phyloP scores from a whole-genome alignment of 2,329 filamentous ascomycete species.

The Xylaria sp. region DNA sequence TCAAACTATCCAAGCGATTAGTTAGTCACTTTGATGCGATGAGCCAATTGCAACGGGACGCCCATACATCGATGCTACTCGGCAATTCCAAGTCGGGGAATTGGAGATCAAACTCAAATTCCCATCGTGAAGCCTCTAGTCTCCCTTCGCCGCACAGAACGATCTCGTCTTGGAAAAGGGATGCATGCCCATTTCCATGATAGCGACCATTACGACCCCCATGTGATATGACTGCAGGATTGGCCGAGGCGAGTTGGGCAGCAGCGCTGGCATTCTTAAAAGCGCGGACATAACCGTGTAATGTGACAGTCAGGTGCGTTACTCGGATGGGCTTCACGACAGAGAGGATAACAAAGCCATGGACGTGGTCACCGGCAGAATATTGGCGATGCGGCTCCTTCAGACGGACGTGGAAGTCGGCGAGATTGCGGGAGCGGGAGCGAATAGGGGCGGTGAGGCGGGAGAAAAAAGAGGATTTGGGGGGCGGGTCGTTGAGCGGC shows the following conservation, averaged over 20 bases:
- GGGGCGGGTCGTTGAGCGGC: slow-evolving; percentile 53
- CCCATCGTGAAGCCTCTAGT: slow-evolving; percentile 77
- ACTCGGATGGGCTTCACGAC: slow-evolving; percentile 79
- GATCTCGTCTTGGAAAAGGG: slow-evolving; percentile 83
- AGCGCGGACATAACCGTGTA: slow-evolving; percentile 83
- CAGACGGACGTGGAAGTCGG: slow-evolving; percentile 81
- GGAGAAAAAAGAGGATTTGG: slow-evolving; percentile 61
- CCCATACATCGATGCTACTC: slow-evolving; percentile 92
- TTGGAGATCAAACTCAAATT: slow-evolving; percentile 80
- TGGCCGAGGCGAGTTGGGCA: slow-evolving; percentile 58
- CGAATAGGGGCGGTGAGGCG: slow-evolving; percentile 63
- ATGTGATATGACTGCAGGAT: slow-evolving; percentile 54
- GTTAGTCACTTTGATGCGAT: slow-evolving; percentile 22
- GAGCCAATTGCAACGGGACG: slow-evolving; percentile 33
- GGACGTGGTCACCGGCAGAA: slow-evolving; percentile 77
- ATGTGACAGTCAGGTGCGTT: slow-evolving; percentile 80
- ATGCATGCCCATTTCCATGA: slow-evolving; percentile 81
- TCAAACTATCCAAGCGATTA: slow-evolving; percentile 75
- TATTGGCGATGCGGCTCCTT: slow-evolving; percentile 83
- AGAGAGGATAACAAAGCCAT: slow-evolving; percentile 76
- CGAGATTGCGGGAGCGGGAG: slow-evolving; percentile 69
- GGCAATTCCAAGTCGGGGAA: slow-evolving; percentile 76
- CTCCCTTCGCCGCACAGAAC: slow-evolving; percentile 82
- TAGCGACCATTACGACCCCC: slow-evolving; percentile 62
- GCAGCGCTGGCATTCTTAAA: slow-evolving; percentile 73